phyloP scores from a whole-genome alignment of 164 flowering plant genomes.

The Echeveria elegans region DNA sequence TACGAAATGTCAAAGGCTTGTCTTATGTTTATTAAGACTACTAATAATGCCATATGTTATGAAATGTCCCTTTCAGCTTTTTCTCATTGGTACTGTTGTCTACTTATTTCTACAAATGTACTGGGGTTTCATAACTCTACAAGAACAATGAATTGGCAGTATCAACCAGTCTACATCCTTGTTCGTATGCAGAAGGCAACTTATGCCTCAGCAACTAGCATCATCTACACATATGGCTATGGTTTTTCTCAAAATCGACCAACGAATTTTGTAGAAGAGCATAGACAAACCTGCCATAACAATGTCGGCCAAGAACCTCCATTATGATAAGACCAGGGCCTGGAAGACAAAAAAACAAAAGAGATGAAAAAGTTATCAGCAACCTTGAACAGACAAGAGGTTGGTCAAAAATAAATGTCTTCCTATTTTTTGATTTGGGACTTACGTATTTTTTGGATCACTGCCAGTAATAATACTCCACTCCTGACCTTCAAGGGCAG shows the following conservation, averaged over 20 bases:
- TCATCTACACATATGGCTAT: neutral
- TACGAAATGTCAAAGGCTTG: no score
- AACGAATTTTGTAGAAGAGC: neutral
- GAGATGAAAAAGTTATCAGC: neutral
- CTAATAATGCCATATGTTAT: neutral
- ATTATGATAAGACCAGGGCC: slow-evolving; percentile 10
- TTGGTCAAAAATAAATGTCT: no score
- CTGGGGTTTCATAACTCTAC: no score
- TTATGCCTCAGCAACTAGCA: neutral
- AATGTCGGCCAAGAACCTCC: slow-evolving; percentile 34
- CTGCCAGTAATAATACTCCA: slow-evolving; percentile 9
- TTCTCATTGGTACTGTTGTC: neutral
- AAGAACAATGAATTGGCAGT: neutral
- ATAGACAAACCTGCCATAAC: slow-evolving; percentile 79
- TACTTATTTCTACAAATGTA: neutral
- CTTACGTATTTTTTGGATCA: slow-evolving; percentile 9
- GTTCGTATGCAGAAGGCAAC: no score
- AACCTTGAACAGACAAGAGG: neutral
- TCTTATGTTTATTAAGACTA: neutral
- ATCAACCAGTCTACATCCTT: no score
- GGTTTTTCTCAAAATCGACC: neutral
- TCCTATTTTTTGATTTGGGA: neutral
- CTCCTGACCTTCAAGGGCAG: slow-evolving; percentile 10
- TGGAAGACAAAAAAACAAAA: neutral
- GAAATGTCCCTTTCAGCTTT: neutral